These are phyloP conservation scores for Coemansia sp. DNA, from an alignment of 192 early-diverging fungal species.

Conservation along the genomic window DNA sequence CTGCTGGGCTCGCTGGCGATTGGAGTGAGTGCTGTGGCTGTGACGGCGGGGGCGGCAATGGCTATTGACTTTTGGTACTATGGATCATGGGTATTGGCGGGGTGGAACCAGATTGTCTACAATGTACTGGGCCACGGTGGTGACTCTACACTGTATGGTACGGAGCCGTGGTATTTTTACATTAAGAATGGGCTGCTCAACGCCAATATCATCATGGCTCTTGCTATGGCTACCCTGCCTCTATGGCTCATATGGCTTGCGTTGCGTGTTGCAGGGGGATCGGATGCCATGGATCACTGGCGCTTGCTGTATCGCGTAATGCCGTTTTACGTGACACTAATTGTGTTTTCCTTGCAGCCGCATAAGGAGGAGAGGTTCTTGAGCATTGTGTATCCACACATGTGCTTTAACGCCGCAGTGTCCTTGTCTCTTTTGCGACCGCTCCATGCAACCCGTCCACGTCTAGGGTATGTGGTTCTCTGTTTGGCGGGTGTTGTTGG, in stretches of 20 bases:
- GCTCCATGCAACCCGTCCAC: constrained; percentile 9
- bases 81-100: constrained; percentile 63
- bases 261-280: not conserved
- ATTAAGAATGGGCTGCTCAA: constrained; percentile 87
- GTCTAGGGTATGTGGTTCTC: constrained; percentile 47
- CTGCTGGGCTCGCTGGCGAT: constrained; percentile 16
- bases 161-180: constrained; percentile 93
- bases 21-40: constrained; percentile 29
- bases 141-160: constrained; percentile 81
- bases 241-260: constrained; percentile 46
- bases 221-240: constrained; percentile 67
- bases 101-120: constrained; percentile 87
- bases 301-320: constrained; percentile 59
- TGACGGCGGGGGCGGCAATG: constrained; percentile 52
- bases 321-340: constrained; percentile 75
- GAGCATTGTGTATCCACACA: constrained; percentile 84
- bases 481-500: constrained; percentile 56
- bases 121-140: constrained; percentile 74
- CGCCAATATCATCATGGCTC: constrained; percentile 77
- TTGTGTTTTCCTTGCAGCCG: constrained; percentile 79
- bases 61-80: constrained; percentile 81
- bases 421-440: constrained; percentile 58
- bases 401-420: constrained; percentile 76
- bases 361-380: constrained; percentile 98
- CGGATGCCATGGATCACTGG: constrained; percentile 1